Evolutionary conservation across 169 alveolate genomes (phyloP).

Genomic region (Cryptosporidium canis): DNA sequence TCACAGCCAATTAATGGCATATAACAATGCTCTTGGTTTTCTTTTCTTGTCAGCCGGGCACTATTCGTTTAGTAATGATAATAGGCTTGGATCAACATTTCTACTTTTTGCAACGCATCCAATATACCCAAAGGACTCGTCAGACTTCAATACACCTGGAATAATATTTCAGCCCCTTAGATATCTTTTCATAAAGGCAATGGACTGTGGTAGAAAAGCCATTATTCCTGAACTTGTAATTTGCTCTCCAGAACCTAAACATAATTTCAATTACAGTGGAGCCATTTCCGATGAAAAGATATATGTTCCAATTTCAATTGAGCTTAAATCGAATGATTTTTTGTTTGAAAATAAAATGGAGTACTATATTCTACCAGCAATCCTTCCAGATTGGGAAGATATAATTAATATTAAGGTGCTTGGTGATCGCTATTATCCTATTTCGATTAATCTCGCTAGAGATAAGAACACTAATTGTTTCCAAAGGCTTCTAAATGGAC

Average conservation of each 20-base stretch:
- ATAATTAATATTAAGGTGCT: conserved; percentile 20
- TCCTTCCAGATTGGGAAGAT: conserved; percentile 34
- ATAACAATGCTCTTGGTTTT: conserved; percentile 70
- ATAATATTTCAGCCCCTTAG: conserved; percentile 66
- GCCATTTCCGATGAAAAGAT: conserved; percentile 7
- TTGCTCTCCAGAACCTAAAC: not conserved
- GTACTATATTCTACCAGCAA: conserved; percentile 32
- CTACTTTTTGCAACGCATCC: conserved; percentile 60
- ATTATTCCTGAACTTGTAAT: conserved; percentile 24
- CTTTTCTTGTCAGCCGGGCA: conserved; percentile 60
- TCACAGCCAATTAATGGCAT: conserved; percentile 63
- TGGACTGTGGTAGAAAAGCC: conserved; percentile 1
- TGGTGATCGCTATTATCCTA: conserved; percentile 26
- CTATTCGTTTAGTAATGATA: conserved; percentile 11
- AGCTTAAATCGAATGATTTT: not conserved
- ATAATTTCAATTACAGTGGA: not conserved
- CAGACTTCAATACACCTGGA: conserved; percentile 66
- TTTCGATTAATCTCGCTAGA: not conserved
- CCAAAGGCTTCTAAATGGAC: conserved; percentile 12
- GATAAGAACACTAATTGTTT: not conserved
- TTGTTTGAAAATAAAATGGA: not conserved
- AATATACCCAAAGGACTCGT: conserved; percentile 48
- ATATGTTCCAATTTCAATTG: conserved; percentile 26
- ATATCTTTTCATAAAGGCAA: conserved; percentile 21
- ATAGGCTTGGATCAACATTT: conserved; percentile 26